Percentiles rank a stretch among this genome's conserved stretches.
phyloP scores from a whole-genome alignment of 352 stramenopile species.

The Pythium sukuiense region DNA sequence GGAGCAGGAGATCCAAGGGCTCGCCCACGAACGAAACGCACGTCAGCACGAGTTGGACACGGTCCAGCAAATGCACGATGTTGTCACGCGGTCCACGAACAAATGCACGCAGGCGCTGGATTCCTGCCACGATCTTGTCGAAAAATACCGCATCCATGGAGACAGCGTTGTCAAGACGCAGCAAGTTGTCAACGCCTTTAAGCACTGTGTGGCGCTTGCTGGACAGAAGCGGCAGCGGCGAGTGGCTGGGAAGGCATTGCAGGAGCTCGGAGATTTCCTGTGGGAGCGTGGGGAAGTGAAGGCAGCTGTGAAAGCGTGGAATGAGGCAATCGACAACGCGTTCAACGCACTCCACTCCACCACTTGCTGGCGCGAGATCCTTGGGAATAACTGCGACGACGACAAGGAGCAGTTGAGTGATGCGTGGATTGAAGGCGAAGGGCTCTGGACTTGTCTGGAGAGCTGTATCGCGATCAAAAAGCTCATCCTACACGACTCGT shows the following conservation, averaged over 20 bases:
- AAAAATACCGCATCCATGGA: slow-evolving; percentile 37
- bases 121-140: slow-evolving; percentile 44
- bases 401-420: slow-evolving; percentile 2
- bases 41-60: slow-evolving; percentile 22
- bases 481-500: slow-evolving; percentile 46
- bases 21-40: slow-evolving; percentile 23
- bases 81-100: slow-evolving; percentile 40
- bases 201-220: slow-evolving; percentile 49
- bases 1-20: slow-evolving; percentile 35
- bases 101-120: slow-evolving; percentile 66
- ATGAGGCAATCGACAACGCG: slow-evolving; percentile 73
- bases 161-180: slow-evolving; percentile 9
- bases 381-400: slow-evolving; percentile 33
- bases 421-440: slow-evolving; percentile 47
- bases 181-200: slow-evolving; percentile 48
- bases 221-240: slow-evolving; percentile 70
- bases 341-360: slow-evolving; percentile 56
- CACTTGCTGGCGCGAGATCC: slow-evolving; percentile 48
- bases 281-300: slow-evolving; percentile 43
- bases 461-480: slow-evolving; percentile 59
- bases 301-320: slow-evolving; percentile 61
- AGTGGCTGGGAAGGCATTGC: slow-evolving; percentile 55
- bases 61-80: slow-evolving; percentile 26
- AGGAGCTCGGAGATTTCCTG: slow-evolving; percentile 76
- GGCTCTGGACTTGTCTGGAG: slow-evolving; percentile 52